Conservation (phyloP, 495 filamentous ascomycete genomes). For the Talaromyces nanjingensis region DNA sequence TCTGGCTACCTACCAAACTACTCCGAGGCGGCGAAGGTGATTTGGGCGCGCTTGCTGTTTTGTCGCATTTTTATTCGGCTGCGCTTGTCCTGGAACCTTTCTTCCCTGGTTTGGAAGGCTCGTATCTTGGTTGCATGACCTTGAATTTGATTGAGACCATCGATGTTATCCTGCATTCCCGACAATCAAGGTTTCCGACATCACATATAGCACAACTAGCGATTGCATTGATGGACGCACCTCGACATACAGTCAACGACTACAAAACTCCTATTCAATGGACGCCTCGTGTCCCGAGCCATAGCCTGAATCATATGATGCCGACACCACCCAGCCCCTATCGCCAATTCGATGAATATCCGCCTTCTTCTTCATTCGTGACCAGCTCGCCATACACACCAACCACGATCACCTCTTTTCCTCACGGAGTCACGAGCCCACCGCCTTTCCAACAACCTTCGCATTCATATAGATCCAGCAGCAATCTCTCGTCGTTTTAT, state of each 20-base stretch:
- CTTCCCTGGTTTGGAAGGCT: constrained; percentile 82
- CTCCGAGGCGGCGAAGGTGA: constrained; percentile 44
- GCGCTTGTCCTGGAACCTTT: constrained; percentile 82
- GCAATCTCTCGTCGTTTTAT: constrained; percentile 26
- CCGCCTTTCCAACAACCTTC: constrained; percentile 19
- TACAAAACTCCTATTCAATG: constrained; percentile 31
- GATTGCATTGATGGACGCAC: constrained; percentile 32
- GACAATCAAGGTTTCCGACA: constrained; percentile 29
- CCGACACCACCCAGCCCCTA: constrained; percentile 35
- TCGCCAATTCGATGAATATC: constrained; percentile 28
- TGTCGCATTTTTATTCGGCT: constrained; percentile 87
- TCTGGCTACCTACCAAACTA: constrained; percentile 83
- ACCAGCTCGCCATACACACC: constrained; percentile 36
- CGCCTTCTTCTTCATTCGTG: constrained; percentile 30
- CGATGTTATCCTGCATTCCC: constrained; percentile 43
- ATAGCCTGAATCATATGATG: constrained; percentile 27
- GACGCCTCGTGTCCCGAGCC: constrained; percentile 22
- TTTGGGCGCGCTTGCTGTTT: constrained; percentile 43
- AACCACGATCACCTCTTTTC: constrained; percentile 34
- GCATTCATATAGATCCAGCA: constrained; percentile 28
- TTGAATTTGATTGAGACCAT: constrained; percentile 74
- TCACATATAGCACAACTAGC: constrained; percentile 29
- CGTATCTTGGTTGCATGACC: constrained; percentile 74
- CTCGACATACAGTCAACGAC: constrained; percentile 26
- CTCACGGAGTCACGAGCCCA: constrained; percentile 30